These are phyloP conservation scores for Heritiera fomes DNA, from an alignment of 345 rosid species.

Conservation along the genomic window DNA sequence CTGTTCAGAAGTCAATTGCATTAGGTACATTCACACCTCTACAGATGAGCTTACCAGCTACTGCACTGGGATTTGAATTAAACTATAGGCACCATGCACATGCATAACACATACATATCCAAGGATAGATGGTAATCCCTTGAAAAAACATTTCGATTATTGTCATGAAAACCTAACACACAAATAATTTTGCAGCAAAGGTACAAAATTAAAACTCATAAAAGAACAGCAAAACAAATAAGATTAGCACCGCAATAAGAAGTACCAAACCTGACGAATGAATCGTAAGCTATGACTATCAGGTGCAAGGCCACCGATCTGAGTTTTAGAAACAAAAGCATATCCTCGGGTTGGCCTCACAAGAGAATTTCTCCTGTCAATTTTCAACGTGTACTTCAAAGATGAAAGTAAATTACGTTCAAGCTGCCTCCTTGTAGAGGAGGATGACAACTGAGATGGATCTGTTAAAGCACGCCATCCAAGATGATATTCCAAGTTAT, in stretches of 20 bases:
- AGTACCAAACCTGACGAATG: slow-evolving; percentile 72
- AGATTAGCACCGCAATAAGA: not conserved
- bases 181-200: not conserved
- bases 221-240: not conserved
- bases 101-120: not conserved
- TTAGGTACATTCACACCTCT: not conserved
- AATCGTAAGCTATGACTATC: slow-evolving; percentile 82
- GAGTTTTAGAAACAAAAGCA: slow-evolving; percentile 74
- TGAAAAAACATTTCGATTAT: not conserved
- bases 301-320: slow-evolving; percentile 87
- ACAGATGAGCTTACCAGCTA: not conserved
- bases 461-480: slow-evolving; percentile 80
- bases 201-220: not conserved
- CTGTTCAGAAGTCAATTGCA: not conserved
- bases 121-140: not conserved
- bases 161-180: slow-evolving; percentile 1
- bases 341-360: slow-evolving; percentile 84
- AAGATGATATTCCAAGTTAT: slow-evolving; percentile 71
- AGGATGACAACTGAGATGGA: slow-evolving; percentile 70
- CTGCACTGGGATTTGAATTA: not conserved
- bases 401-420: slow-evolving; percentile 82
- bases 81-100: not conserved
- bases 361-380: slow-evolving; percentile 73
- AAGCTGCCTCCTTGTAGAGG: slow-evolving; percentile 78
- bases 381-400: slow-evolving; percentile 69